Base-by-base conservation (phyloP, 345 rosid species). In the Excoecaria cochinchinensis region DNA sequence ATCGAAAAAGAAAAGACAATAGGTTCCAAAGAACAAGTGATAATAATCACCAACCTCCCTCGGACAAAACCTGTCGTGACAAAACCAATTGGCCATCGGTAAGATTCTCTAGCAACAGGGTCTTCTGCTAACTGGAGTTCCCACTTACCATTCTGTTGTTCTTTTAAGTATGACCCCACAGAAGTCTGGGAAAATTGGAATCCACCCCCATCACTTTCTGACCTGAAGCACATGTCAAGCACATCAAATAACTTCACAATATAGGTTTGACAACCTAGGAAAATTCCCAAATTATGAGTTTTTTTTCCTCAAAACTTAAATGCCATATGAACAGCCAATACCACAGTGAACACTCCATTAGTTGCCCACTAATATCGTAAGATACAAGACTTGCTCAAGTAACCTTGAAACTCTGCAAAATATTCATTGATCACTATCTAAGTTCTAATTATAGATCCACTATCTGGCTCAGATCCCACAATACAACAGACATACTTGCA, bases 31-130 rank as follows among this genome's bases (percentile, higher is more conserved):
- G 19, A 53, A 42, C 47, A 48, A 75, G 67, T 21, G 36, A 48
- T 4, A 47, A 48, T 31, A 55, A 57, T 13, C 39, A 77, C 89
- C 79, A 73, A 95, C 97, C 95, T 92, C 67, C 99, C 97, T 69
- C 85, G 78, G 58, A 91, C 89, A 80, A 89, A 89, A 67, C 99
- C 99, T 44, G 95, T 85, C 16, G 97, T 90, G 25, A 91, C 87
- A 74, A 95, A 92, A 72, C 99, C 99, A 19, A 95, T 82, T 36
- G 97, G 94, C 88, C 87, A 88, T 69, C 93, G 78, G 73, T 82
- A 85, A 73, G 85, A 80, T 80, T 83, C 86, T 63, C 61, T 77
- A 22, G 81, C 69, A 64, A 77, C 73, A 52, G 81, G 69, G 65
- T 90, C 93, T 68, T 78, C 81, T n/a, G 94, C 78, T 77, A 86